A percentile compares a stretch with the other conserved stretches of the same genome.
Conservation (phyloP, 129 eudicot genomes). For the Scalesia atractyloides region DNA sequence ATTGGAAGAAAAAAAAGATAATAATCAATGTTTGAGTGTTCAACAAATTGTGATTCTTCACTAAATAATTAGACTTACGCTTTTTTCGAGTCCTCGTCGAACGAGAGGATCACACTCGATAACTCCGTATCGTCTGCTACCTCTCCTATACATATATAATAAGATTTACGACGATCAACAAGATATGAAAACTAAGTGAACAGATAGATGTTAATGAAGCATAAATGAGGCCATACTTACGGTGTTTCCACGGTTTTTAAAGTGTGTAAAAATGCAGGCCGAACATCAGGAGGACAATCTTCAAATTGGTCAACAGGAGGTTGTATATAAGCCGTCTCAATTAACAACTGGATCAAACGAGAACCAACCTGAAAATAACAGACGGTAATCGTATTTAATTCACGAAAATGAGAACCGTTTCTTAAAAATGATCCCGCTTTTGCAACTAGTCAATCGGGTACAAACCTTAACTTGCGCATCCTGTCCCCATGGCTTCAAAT, state of each 20-base stretch:
- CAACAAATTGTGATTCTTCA: neutral
- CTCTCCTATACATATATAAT: slow-evolving; percentile 45
- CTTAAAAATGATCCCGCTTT: neutral
- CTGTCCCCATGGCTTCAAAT: slow-evolving; percentile 85
- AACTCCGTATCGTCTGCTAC: slow-evolving; percentile 79
- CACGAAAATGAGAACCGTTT: neutral
- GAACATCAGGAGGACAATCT: slow-evolving; percentile 87
- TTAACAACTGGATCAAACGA: slow-evolving; percentile 79
- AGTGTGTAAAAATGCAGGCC: slow-evolving; percentile 89
- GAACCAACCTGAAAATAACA: slow-evolving; percentile 63
- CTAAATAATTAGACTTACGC: slow-evolving; percentile 57
- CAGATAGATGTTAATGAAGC: neutral
- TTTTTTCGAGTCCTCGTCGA: slow-evolving; percentile 81
- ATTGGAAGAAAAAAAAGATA: neutral
- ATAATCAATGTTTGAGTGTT: neutral
- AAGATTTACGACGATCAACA: slow-evolving; percentile 10
- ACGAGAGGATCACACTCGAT: slow-evolving; percentile 93
- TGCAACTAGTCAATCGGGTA: slow-evolving; percentile 15
- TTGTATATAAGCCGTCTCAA: slow-evolving; percentile 89
- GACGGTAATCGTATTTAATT: slow-evolving; percentile 4
- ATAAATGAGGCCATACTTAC: slow-evolving; percentile 50
- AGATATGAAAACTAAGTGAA: slow-evolving; percentile 8
- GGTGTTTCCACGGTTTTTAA: slow-evolving; percentile 64
- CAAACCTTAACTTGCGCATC: slow-evolving; percentile 85
- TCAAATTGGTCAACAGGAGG: slow-evolving; percentile 78